Evolutionary conservation across 345 rosid genomes (phyloP).

Genomic region (Abelmoschus esculentus): DNA sequence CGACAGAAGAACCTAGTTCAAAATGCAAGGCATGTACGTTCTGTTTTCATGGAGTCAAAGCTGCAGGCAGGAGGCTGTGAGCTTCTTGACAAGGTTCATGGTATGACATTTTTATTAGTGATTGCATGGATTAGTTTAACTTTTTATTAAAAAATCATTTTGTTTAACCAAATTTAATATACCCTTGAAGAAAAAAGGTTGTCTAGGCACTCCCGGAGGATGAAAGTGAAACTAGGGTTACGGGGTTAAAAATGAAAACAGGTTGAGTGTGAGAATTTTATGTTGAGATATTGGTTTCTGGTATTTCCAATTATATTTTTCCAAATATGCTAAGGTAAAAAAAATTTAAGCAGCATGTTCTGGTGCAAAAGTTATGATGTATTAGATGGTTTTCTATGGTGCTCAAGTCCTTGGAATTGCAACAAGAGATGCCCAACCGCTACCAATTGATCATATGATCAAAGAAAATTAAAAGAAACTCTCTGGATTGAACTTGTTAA

Average conservation of each 20-base stretch:
- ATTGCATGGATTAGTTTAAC: background rate
- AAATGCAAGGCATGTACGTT: slow-evolving; percentile 52
- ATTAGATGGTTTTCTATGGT: background rate
- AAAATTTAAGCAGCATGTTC: background rate
- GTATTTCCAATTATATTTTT: background rate
- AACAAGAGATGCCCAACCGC: background rate
- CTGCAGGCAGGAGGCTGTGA: slow-evolving; percentile 32
- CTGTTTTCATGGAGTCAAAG: slow-evolving; percentile 43
- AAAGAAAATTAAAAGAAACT: background rate
- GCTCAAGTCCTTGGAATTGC: background rate
- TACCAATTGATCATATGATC: background rate
- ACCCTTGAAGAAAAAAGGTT: background rate
- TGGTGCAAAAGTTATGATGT: background rate
- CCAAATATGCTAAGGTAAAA: background rate
- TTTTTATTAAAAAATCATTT: background rate
- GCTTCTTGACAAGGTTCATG: slow-evolving; percentile 54
- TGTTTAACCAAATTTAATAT: background rate
- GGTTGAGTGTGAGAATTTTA: background rate
- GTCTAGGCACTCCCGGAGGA: background rate
- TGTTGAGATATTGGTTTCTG: background rate
- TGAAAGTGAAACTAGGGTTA: background rate
- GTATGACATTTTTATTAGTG: slow-evolving; percentile 20
- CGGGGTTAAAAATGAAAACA: background rate
- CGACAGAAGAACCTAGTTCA: slow-evolving; percentile 44
- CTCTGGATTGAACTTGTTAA: background rate